A percentile compares a stretch with the other conserved stretches of the same genome.
Evolutionary conservation across 768 basidiomycete genomes (phyloP).

Genomic region (Antrodiella citrinella): DNA sequence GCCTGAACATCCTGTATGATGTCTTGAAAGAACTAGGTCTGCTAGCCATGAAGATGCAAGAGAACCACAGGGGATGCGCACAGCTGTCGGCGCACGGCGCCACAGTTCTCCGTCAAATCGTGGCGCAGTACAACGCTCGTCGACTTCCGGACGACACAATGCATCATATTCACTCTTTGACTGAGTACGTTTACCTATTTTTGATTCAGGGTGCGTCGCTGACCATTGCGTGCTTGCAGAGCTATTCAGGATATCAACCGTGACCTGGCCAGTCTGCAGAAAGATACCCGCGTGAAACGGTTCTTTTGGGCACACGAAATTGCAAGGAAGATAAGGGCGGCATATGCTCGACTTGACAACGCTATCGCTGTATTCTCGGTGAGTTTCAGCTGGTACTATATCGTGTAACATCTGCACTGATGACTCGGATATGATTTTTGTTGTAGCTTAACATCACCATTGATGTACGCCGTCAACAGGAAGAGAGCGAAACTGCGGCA

Average conservation of each 20-base stretch:
- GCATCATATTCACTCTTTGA: too few relatives aligned
- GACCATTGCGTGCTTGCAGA: too few relatives aligned
- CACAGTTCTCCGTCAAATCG: too few relatives aligned
- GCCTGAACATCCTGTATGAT: too few relatives aligned
- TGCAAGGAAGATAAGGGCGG: neutral
- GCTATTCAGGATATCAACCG: neutral
- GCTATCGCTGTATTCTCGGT: conserved; percentile 5
- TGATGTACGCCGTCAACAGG: neutral
- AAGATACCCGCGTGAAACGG: neutral
- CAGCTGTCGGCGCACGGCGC: too few relatives aligned
- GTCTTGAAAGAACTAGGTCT: too few relatives aligned
- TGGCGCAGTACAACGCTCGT: too few relatives aligned
- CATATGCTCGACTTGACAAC: neutral
- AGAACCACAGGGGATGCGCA: too few relatives aligned
- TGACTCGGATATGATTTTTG: neutral
- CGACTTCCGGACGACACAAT: too few relatives aligned
- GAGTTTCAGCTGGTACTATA: neutral
- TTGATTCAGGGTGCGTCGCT: too few relatives aligned
- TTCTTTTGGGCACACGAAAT: neutral
- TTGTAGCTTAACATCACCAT: neutral
- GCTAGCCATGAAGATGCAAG: too few relatives aligned
- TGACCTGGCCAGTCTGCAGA: neutral
- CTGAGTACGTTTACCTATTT: too few relatives aligned
- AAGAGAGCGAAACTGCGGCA: conserved; percentile 3
- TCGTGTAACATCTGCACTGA: neutral